Base-by-base conservation (phyloP, 345 rosid genomes). In the Hibiscus tridactylites region DNA sequence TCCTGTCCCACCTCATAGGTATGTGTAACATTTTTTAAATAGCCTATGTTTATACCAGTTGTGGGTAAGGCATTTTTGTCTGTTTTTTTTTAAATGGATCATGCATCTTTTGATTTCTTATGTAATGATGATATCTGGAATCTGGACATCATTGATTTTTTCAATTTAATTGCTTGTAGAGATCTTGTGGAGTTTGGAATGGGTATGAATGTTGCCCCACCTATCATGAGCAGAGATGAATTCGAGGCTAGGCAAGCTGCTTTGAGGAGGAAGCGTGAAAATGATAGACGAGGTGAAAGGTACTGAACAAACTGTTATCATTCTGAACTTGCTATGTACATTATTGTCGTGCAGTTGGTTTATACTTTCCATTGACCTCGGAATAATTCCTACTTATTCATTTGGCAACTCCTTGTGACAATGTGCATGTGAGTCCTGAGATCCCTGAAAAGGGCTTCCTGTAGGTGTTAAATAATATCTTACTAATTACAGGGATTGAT, bases 201-300 rank as follows among this genome's bases (percentile, higher is more conserved):
- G 88, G 92, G 94, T 35, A 88, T 87, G 93, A 86, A 88, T 83
- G 76, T 75, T 49, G 86, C 84, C 52, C 92, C 92, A 73, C 89
- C 96, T 16, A 80, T 87, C 72, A 83, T 90, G 99, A 88, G 97
- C 74, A 87, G 99, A 76, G 97, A 92, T 69, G 97, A 95, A 80
- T 85, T 86, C 44, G 94, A 90, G 82, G 97, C 97, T 37, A 83
- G 92, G 65, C 90, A 95, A 85, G 91, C 94, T 78, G 92, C 87
- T 79, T 73, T 92, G 81, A 80, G 91, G 82, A 83, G 96, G 81
- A 89, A 86, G 75, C 90, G 93, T 63, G 98, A 92, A 75, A 88
- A 81, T 59, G 97, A 90, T 79, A 90, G 90, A 68, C 85, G 87
- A 52, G 84, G 79, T 57, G 92, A 92, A 79, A 87, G 98, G 99